Evolutionary conservation across 2,329 filamentous ascomycete species (phyloP).

Genomic region (Ceratocystis papillata): DNA sequence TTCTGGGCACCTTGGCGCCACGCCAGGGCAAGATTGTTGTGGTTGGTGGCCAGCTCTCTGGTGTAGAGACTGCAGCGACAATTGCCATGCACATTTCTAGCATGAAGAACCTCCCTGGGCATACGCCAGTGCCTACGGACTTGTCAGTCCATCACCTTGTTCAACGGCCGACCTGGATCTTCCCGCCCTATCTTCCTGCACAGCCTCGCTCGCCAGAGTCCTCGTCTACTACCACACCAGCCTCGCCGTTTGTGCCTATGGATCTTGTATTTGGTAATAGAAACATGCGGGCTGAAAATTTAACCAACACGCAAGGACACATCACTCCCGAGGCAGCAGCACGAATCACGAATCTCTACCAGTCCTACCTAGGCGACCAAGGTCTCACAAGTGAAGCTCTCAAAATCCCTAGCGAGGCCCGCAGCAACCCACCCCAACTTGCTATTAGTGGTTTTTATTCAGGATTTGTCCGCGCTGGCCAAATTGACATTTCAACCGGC

Average conservation of each 20-base stretch:
- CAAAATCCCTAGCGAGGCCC: slow-evolving; percentile 33
- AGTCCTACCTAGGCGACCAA: slow-evolving; percentile 31
- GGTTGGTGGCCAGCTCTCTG: slow-evolving; percentile 73
- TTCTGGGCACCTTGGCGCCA: slow-evolving; percentile 35
- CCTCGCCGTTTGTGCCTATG: slow-evolving; percentile 52
- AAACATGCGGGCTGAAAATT: slow-evolving; percentile 41
- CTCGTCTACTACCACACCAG: background rate
- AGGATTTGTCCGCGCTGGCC: slow-evolving; percentile 59
- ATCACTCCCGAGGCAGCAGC: slow-evolving; percentile 36
- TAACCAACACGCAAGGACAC: slow-evolving; percentile 54
- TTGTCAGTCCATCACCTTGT: slow-evolving; percentile 58
- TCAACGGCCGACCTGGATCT: slow-evolving; percentile 59
- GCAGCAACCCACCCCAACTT: slow-evolving; percentile 50
- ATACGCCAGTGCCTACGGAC: slow-evolving; percentile 34
- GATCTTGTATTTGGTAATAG: slow-evolving; percentile 65
- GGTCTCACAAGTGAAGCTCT: slow-evolving; percentile 36
- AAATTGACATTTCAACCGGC: slow-evolving; percentile 44
- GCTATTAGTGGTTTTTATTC: slow-evolving; percentile 61
- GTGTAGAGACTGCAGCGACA: slow-evolving; percentile 62
- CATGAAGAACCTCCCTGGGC: slow-evolving; percentile 41
- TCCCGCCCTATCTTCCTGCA: slow-evolving; percentile 49
- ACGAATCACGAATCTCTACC: slow-evolving; percentile 43
- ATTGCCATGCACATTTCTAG: slow-evolving; percentile 63
- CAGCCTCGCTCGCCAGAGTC: slow-evolving; percentile 24
- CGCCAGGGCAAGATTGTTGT: slow-evolving; percentile 54